Percentiles rank a stretch among this genome's conserved stretches.
phyloP scores from a whole-genome alignment of 1,284 basidiomycete species.

The Thelephora terrestris region DNA sequence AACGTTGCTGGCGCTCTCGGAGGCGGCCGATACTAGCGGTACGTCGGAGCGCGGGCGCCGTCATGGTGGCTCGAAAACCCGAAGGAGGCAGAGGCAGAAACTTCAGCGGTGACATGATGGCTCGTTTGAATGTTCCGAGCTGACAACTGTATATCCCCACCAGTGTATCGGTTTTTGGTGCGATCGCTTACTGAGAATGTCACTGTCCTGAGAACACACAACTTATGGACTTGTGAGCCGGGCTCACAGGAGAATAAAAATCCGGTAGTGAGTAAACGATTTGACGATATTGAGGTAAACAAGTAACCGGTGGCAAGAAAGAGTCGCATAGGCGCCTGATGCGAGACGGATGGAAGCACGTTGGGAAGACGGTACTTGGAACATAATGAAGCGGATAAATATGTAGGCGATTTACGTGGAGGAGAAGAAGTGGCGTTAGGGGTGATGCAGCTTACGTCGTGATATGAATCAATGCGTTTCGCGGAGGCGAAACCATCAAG shows the following conservation, averaged over 20 bases:
- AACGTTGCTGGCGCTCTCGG: no score
- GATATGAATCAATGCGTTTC: background rate
- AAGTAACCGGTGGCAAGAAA: no score
- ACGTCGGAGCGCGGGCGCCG: no score
- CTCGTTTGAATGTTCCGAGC: conserved; percentile 4
- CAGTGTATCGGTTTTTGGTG: conserved; percentile 29
- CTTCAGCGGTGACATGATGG: background rate
- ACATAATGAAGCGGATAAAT: background rate
- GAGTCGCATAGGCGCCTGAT: no score
- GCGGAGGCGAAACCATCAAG: background rate
- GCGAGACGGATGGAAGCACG: conserved; percentile 1
- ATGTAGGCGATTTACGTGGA: conserved; percentile 7
- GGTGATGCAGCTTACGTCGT: background rate
- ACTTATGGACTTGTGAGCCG: conserved; percentile 67
- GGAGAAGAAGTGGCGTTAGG: conserved; percentile 4
- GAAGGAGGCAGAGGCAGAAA: conserved; percentile 9
- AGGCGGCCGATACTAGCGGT: no score
- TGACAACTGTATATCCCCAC: conserved; percentile 15
- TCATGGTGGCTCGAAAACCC: no score
- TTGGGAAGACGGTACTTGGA: background rate
- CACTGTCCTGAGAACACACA: conserved; percentile 55
- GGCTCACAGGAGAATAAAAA: conserved; percentile 68
- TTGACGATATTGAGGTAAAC: no score
- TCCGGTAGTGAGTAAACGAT: background rate
- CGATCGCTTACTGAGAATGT: conserved; percentile 20